Base-by-base conservation (phyloP, 2,329 filamentous ascomycete species). In the Talaromyces sp. region DNA sequence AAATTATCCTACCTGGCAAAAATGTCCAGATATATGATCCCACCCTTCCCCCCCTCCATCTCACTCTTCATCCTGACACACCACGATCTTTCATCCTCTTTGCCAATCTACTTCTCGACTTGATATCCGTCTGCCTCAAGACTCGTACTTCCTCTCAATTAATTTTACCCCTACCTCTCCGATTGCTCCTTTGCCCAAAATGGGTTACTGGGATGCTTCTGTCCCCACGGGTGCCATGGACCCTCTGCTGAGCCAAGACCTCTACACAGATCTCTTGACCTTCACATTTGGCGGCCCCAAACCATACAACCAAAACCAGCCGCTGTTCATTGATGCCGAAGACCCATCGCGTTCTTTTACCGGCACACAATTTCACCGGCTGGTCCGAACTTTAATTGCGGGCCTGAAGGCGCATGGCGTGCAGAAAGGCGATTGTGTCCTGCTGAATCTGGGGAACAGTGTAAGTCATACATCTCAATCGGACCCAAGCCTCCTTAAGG, bases 291-390 rank as follows among this genome's bases (percentile, higher is more conserved):
- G 62, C 35, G 67, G 68, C 13, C 66, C 71, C 13, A 60, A 61
- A 13, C 52, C 56, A 17, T 75, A 73, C 52, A 70, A 75, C 43
- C 61, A 64, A 19, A 58, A 69, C n/a, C 68, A 67, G 47, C 74
- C 71, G 11, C 51, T 78, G 32, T 76, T 74, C 47, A 72, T 78
- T 46, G 74, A 78, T 54, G 74, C 75, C 9, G 68, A 70, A 42
- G 64, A 75, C 55, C 67, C 72, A 13, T 66, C 68, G 5, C 65
- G 66, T 22, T 72, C 65, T 5, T 65, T 77, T 10, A 74, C 69
- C 33, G 69, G 65, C 10, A 45, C 57, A 4, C 70, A 73, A 54
- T 70, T 75, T 33, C 63, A 59, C 30, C 58, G 58, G 13, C 61
- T 72, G 13, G 70, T 76, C 27, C 67, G 69, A 39, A 70, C 70